Conservation (phyloP, 768 basidiomycete species). For the Scleroderma bovista region DNA sequence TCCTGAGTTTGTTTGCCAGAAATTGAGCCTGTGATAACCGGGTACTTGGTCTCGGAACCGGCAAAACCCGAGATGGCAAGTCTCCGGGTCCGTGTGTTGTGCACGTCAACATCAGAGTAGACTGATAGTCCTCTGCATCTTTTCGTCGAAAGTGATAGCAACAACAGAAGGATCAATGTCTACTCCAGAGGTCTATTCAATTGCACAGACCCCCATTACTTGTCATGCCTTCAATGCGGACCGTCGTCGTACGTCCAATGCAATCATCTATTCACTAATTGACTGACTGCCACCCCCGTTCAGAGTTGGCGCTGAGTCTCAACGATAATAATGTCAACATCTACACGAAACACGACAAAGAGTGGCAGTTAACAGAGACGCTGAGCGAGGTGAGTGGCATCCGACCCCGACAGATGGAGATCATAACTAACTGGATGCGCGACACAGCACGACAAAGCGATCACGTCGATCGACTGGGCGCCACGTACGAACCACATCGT, state of each 20-base stretch:
- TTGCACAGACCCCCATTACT: slow-evolving; percentile 82
- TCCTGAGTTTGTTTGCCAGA: too few species aligned
- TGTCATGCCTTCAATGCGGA: slow-evolving; percentile 90
- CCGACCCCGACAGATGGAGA: not conserved
- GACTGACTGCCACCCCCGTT: too few species aligned
- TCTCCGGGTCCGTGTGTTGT: too few species aligned
- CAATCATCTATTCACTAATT: too few species aligned
- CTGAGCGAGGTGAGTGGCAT: slow-evolving; percentile 68
- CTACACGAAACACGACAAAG: slow-evolving; percentile 56
- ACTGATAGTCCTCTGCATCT: slow-evolving; percentile 75
- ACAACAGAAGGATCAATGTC: slow-evolving; percentile 39
- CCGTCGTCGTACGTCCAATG: slow-evolving; percentile 61
- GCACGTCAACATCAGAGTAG: too few species aligned
- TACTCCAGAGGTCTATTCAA: slow-evolving; percentile 67
- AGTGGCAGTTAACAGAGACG: slow-evolving; percentile 69
- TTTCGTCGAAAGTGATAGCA: not conserved
- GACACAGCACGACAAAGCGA: slow-evolving; percentile 90
- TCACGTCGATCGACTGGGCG: slow-evolving; percentile 99
- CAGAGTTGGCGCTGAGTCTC: slow-evolving; percentile 89
- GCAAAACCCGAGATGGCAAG: too few species aligned
- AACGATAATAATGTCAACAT: slow-evolving; percentile 89
- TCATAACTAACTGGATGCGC: not conserved
- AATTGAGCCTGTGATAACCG: too few species aligned
- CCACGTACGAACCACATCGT: slow-evolving; percentile 96
- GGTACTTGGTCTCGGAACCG: too few species aligned